phyloP scores from a whole-genome alignment of 2,329 filamentous ascomycete genomes.

The Parafenestella ontariensis region DNA sequence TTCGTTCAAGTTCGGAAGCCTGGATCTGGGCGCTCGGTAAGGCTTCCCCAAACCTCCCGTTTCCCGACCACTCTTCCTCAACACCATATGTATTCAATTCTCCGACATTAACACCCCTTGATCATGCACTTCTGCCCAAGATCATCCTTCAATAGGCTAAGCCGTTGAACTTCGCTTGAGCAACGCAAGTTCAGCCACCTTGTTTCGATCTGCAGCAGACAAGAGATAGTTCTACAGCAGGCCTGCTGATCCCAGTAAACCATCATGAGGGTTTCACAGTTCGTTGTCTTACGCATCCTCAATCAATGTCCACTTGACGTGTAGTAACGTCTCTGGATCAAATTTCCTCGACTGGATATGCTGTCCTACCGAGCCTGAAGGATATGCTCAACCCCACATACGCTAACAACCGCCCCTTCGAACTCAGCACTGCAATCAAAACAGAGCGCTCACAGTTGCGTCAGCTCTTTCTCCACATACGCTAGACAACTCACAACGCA shows the following conservation, averaged over 20 bases:
- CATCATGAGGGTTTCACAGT: conserved; percentile 1
- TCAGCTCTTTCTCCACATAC: conserved; percentile 38
- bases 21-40: background rate
- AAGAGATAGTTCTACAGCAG: background rate
- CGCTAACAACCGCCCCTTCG: conserved; percentile 28
- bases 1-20: background rate
- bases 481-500: conserved; percentile 35
- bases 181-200: background rate
- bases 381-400: conserved; percentile 36
- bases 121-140: background rate
- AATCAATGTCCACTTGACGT: background rate
- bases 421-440: conserved; percentile 23
- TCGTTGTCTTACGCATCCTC: background rate
- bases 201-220: background rate
- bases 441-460: conserved; percentile 17
- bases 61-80: background rate
- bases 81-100: background rate
- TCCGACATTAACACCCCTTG: background rate
- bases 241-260: background rate
- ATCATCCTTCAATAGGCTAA: background rate
- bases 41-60: background rate
- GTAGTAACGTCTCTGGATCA: conserved; percentile 14
- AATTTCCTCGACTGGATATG: conserved; percentile 28
- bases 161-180: background rate
- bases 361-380: conserved; percentile 15